Base-by-base conservation (phyloP, 345 rosid genomes). In the Populus alba region DNA sequence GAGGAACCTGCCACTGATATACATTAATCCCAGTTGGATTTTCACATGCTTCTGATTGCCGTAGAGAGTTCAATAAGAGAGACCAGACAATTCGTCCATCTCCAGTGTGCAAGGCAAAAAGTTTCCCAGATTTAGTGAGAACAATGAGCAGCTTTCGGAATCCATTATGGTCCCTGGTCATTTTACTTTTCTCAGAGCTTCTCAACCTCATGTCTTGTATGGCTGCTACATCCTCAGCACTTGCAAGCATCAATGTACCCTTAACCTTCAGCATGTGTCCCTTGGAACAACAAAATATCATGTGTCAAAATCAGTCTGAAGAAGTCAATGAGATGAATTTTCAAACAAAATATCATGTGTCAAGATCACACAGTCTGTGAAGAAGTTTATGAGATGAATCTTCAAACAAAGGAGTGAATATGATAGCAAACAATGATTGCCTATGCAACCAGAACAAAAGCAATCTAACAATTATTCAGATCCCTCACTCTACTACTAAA, bases 81-180 rank as follows among this genome's bases (percentile, higher is more conserved):
- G 97, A 97, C 99, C 99, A 97, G 84, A 94, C 93, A 80, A 92
- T 78, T 59, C 84, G 87, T 80, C 99, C 99, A 87, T 94, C 97
- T 86, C 99, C 99, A 72, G 94, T 94, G 85, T 97, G 97, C 81
- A 97, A 85, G 66, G 98, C 97, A 83, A 90, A 91, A 67, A 97
- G 73, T 86, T 97, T 94, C 71, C 98, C 92, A 77, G 97, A 89
- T 74, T 86, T 89, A 13, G 97, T 94, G 68, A 97, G 95, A 47
- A 90, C 97, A 80, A 94, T 86, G 38, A 97, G 90, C 81, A 94
- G 80, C 89, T 94, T 97, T 75, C 99, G 88, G 73, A 97, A 97
- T 82, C 99, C 98, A 84, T 97, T 97, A 84, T 91, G 99, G 88
- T 97, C 99, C 83, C 99, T 86, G 59, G 95, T 97, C 89, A 94